Evolutionary conservation across 495 filamentous ascomycete genomes (phyloP).

Genomic region (Penicillium dipodomyicola): DNA sequence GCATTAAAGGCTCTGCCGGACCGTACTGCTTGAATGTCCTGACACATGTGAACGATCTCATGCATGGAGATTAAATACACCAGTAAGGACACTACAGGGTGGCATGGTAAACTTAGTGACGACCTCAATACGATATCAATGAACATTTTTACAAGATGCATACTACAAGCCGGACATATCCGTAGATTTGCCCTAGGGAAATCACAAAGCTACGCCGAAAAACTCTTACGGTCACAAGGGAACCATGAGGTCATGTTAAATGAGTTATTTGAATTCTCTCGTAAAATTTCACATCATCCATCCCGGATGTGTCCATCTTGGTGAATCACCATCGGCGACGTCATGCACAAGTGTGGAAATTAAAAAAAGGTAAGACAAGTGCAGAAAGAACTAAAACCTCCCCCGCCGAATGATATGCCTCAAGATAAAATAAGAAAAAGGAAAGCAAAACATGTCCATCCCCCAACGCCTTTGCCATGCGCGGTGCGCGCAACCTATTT

Average conservation of each 20-base stretch:
- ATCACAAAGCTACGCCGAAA: neutral
- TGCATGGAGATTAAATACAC: neutral
- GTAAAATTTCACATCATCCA: neutral
- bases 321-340: neutral
- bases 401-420: slow-evolving; percentile 5
- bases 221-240: neutral
- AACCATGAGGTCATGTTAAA: neutral
- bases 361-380: slow-evolving; percentile 4
- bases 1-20: slow-evolving; percentile 40
- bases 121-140: neutral
- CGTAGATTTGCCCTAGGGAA: neutral
- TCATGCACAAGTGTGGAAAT: neutral
- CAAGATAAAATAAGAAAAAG: neutral
- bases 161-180: neutral
- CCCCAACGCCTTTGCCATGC: slow-evolving; percentile 11
- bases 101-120: neutral
- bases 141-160: neutral
- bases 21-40: slow-evolving; percentile 12
- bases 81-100: neutral
- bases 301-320: neutral
- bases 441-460: slow-evolving; percentile 1
- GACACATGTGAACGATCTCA: neutral
- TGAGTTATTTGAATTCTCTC: neutral
- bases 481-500: neutral
- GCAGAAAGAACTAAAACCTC: neutral